Evolutionary conservation across 805 yeast species (phyloP), one percentile per base, ranked within the genome.

Genomic region (Ogataea minuta): DNA sequence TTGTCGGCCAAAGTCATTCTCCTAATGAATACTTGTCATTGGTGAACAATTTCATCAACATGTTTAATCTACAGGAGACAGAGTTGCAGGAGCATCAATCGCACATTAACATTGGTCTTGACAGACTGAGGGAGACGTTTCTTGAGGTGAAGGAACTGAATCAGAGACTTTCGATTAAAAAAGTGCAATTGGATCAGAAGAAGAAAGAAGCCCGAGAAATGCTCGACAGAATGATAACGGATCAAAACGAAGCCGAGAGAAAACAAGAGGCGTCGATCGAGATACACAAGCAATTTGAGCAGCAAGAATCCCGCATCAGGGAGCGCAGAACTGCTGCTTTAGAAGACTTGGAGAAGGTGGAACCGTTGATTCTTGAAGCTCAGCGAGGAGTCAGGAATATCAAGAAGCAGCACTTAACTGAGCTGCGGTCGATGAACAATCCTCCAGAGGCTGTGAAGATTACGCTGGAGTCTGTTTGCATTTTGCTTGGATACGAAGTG

Each of bases 231-330:
- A 87, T 91, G 85, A 71, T 91, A 10, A 62, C 71, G 1, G 95
- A 88, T 29, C 98, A 91, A 56, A 88, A 86, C 54, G 95, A 88
- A 51, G 91, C 97, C 0, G 98, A 91, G 57, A 70, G 96, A 47
- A 88, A 84, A 50, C 84, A 84, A 43, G 95, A 85, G 44, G 89
- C 93, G 6, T 86, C 96, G 0, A 64, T 84, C 3, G 84, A 79
- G 34, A 83, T 91, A 9, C 86, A 84, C 50, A 72, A 70, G 12
- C 81, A 87, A 5, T 66, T 91, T 23, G 78, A 72, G 21, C 70
- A 67, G 25, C 95, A 87, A 50, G 91, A 87, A 37, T 54, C 56
- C 2, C 77, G 75, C 37, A 76, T 91, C 5, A 66, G 68, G 4
- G 63, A 60, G 9, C 71, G 95, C 24, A 71, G 77, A 45, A 57